Evolutionary conservation across 169 alveolate genomes (phyloP).

Genomic region (Plasmodium falciparum): DNA sequence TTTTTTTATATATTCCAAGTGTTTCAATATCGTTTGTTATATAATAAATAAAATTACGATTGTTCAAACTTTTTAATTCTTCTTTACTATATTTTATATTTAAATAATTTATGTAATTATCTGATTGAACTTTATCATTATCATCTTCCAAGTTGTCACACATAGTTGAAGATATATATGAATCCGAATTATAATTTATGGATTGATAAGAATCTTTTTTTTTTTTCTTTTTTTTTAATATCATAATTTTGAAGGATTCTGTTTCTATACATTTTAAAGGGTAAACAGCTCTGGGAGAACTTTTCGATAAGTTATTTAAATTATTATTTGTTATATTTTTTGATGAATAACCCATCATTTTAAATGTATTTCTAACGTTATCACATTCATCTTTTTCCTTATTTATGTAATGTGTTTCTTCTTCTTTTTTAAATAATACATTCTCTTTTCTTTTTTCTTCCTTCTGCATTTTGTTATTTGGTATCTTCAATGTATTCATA

Average conservation of each 20-base stretch:
- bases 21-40: constrained; percentile 45
- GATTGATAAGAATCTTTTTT: not conserved
- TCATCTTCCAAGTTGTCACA: constrained; percentile 3
- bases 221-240: constrained; percentile 3
- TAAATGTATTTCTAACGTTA: too few relatives aligned
- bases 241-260: not conserved
- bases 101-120: constrained; percentile 21
- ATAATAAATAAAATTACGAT: constrained; percentile 27
- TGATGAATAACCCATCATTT: too few relatives aligned
- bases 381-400: not conserved
- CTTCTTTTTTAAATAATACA: not conserved
- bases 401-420: not conserved
- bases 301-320: too few relatives aligned
- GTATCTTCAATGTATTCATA: too few relatives aligned
- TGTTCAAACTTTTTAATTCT: constrained; percentile 17
- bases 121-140: constrained; percentile 17
- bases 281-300: not conserved
- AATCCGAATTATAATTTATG: constrained; percentile 11
- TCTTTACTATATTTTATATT: constrained; percentile 38
- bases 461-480: too few relatives aligned
- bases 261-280: not conserved
- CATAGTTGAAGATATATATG: not conserved
- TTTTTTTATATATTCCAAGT: constrained; percentile 44
- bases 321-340: too few relatives aligned
- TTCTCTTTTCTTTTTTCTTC: too few relatives aligned